These are phyloP conservation scores for Mortierella alpina DNA, from an alignment of 192 early-diverging fungal genomes.

Conservation along the genomic window DNA sequence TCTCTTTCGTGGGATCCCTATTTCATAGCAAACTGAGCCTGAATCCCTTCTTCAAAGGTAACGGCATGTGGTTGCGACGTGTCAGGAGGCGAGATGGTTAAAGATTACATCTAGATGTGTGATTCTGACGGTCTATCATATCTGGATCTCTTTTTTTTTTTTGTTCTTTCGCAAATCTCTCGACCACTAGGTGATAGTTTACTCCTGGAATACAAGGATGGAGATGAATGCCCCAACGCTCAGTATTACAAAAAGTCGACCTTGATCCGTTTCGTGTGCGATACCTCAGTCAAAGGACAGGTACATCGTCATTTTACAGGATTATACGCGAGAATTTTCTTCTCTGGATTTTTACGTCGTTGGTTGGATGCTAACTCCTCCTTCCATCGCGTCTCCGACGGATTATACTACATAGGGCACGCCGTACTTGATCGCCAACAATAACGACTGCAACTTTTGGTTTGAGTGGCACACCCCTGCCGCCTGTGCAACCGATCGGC, in stretches of 20 bases:
- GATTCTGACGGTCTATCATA: background rate
- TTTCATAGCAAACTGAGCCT: slow-evolving; percentile 36
- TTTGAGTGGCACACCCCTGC: slow-evolving; percentile 56
- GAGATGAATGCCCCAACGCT: slow-evolving; percentile 28
- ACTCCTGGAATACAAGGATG: slow-evolving; percentile 38
- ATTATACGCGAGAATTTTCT: background rate
- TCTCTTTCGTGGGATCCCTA: background rate
- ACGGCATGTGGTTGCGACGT: background rate
- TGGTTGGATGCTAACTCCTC: background rate
- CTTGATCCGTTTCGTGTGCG: slow-evolving; percentile 45
- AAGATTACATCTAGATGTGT: too few relatives aligned
- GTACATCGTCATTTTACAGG: slow-evolving; percentile 6
- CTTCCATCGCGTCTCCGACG: too few relatives aligned
- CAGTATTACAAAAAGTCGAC: slow-evolving; percentile 27
- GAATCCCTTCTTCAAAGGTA: slow-evolving; percentile 42
- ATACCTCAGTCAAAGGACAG: slow-evolving; percentile 42
- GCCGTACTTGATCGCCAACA: slow-evolving; percentile 29
- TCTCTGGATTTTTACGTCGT: background rate
- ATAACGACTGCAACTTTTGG: slow-evolving; percentile 41
- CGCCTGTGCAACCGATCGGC: slow-evolving; percentile 38
- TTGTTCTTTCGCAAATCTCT: background rate
- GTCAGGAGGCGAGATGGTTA: too few relatives aligned
- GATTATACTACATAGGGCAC: slow-evolving; percentile 16
- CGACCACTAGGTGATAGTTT: slow-evolving; percentile 35
- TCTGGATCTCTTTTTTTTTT: slow-evolving; percentile 4